Percentiles rank a stretch among this genome's conserved stretches.
Conservation (phyloP, 495 filamentous ascomycete genomes). For the Aspergillus carlsbadensis region DNA sequence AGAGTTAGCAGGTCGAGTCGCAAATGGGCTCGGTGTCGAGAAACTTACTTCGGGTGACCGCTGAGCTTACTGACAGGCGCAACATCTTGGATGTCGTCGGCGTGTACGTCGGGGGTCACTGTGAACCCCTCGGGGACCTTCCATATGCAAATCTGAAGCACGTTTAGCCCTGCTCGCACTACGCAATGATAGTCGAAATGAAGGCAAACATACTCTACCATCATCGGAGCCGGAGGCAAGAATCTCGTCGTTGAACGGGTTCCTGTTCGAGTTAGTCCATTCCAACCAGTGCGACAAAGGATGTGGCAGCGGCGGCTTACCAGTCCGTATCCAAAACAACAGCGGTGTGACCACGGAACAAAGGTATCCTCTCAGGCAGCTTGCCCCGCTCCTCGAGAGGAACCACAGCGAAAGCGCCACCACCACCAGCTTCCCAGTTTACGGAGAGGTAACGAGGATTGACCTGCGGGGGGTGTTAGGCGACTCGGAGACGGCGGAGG, state of each 20-base stretch:
- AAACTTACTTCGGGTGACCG: conserved; percentile 57
- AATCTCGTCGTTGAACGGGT: conserved; percentile 89
- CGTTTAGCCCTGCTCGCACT: conserved; percentile 9
- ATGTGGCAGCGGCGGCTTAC: conserved; percentile 48
- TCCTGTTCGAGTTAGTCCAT: conserved; percentile 56
- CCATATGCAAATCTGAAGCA: conserved; percentile 80
- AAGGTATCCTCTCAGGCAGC: conserved; percentile 85
- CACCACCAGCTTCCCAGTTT: conserved; percentile 97
- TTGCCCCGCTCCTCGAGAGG: conserved; percentile 85
- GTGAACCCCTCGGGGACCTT: conserved; percentile 87
- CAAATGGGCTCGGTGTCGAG: background rate
- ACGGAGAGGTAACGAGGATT: conserved; percentile 95
- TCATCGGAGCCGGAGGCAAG: conserved; percentile 95
- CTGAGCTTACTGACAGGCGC: conserved; percentile 74
- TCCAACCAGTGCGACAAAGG: background rate
- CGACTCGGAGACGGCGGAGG: conserved; percentile 15
- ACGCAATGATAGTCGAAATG: background rate
- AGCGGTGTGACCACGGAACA: conserved; percentile 94
- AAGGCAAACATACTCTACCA: conserved; percentile 64
- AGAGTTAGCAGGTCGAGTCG: conserved; percentile 19
- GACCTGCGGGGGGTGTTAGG: conserved; percentile 55
- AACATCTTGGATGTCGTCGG: conserved; percentile 72
- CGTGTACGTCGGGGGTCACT: conserved; percentile 74
- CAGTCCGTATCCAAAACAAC: conserved; percentile 97
- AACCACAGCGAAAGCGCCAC: conserved; percentile 96